phyloP scores from a whole-genome alignment of 768 basidiomycete genomes.

The Naganishia vishniacii region DNA sequence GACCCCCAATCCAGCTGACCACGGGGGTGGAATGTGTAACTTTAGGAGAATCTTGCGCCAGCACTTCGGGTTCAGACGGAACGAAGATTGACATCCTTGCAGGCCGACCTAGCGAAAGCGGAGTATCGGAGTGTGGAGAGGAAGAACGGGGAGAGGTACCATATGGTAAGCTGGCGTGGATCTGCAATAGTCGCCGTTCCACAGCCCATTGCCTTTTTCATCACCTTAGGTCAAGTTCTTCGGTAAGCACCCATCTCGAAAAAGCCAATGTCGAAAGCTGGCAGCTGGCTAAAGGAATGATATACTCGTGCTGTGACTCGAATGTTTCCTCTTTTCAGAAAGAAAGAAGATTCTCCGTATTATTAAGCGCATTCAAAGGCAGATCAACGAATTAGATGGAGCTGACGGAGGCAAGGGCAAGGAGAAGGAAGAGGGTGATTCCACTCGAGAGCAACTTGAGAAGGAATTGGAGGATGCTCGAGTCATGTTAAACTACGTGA shows the following conservation, averaged over 20 bases:
- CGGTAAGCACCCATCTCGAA: constrained; percentile 53
- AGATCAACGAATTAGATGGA: constrained; percentile 12
- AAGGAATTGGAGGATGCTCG: constrained; percentile 59
- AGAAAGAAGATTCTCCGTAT: constrained; percentile 78
- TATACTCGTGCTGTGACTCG: not conserved
- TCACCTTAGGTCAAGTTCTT: constrained; percentile 71
- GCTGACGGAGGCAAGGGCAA: not conserved
- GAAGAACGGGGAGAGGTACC: constrained; percentile 69
- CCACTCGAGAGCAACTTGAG: constrained; percentile 51
- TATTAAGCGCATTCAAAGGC: constrained; percentile 51
- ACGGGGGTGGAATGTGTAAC: not conserved
- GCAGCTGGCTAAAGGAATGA: not conserved
- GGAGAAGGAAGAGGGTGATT: constrained; percentile 30
- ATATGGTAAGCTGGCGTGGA: constrained; percentile 54
- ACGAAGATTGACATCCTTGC: constrained; percentile 66
- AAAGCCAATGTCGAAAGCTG: not conserved
- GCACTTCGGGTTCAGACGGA: constrained; percentile 76
- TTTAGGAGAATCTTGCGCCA: constrained; percentile 73
- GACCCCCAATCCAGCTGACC: not conserved
- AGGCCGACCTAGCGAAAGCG: constrained; percentile 51
- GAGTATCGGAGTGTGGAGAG: constrained; percentile 51
- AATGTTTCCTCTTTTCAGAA: constrained; percentile 53
- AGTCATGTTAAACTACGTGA: constrained; percentile 84
- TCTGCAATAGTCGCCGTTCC: not conserved
- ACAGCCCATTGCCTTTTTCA: not conserved